Base-by-base conservation (phyloP, 768 basidiomycete genomes). In the Dacryopinax primogenitus region DNA sequence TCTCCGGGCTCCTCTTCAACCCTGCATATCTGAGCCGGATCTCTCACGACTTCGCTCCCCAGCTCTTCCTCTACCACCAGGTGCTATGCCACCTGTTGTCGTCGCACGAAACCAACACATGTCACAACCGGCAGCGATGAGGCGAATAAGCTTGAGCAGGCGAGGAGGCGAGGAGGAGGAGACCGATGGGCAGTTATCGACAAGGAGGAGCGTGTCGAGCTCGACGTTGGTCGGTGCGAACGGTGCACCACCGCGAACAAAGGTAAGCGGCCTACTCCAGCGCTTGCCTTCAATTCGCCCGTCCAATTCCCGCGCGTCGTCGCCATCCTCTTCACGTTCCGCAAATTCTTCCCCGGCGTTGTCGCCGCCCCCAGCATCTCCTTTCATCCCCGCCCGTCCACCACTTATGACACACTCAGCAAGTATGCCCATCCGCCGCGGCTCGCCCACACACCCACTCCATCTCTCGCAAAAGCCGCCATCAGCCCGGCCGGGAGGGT, bases 1-100 rank as follows among this genome's bases (percentile, higher is more conserved):
- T 63, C 62, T 16, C 64, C 66, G 15, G 13, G 62, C 4, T 65
- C 68, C 13, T 68, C 68, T 1, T 66, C 68, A 16, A 64, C 68
- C 7, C 11, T 68, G 58, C 51, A 64, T 1, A 64, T 66, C 15
- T 36, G 51, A 18, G 61, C 39, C 45, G 64, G 64, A 0, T 36
- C 68, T 0, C 30, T 68, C 41, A 37, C 39, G 0, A 64, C 66
- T 0, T 30, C 47, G 0, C 37, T 67, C 34, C 23, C 58, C 11
- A 16, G 64, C 15, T 23, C 21, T 1, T 64, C 68, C 0, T 64
- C 66, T 0, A 64, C 68, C 3, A 64, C 66, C 1, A 30, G 37
- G 32, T 28, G 51, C 51, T 28, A 58, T 58, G 51, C 26, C 51
- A 21, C 51, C 51, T 15, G 51, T 58, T 18, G 30, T 58, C 51